Base-by-base conservation (phyloP, 1,139 yeast species). In the Keqinozyma sinolaborantium region DNA sequence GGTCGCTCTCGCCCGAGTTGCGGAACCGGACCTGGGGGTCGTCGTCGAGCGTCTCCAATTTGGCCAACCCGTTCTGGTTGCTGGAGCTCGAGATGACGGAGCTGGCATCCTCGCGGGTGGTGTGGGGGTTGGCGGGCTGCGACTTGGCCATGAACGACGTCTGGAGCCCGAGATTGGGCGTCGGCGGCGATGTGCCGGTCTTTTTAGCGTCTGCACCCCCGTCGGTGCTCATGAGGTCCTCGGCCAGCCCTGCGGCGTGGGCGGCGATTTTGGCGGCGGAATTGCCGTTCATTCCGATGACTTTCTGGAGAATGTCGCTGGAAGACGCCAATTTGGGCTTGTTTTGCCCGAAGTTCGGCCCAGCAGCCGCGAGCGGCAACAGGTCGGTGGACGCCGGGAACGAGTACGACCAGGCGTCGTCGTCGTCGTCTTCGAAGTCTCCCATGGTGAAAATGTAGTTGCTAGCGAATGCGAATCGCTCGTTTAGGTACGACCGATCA, bases 41-140 rank as follows among this genome's bases (percentile, higher is more conserved):
- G n/a, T 42, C 34, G 12, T 37, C 39, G 7, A 32, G 25, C 11
- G 23, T 26, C 12, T 41, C 43, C 2, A 40, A 14, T 10, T 30
- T 30, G 3, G 40, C 25, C 14, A 44, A 33, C 2, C 40, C 47
- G 30, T 42, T 42, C 16, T 33, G 37, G 4, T 34, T 32, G 31
- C 45, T 42, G 24, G 67, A 73, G 34, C 53, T 60, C 10, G 72
- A 63, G 5, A 65, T 50, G 14, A 62, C 49, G n/a, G 70, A 62
- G 33, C 45, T 62, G 10, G 73, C 75, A 43, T 77, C 83, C 27
- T 75, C 70, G 32, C 53, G 69, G 0, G 84, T 78, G 2, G 80
- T 74, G 30, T 65, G 71, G 0, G 85, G 83, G 38, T 71, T 61
- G 0, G 83, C 83, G 0, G 83, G 83, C 0, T 67, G 52, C 3